Percentiles rank a stretch among this genome's conserved stretches.
phyloP scores from a whole-genome alignment of 306 rosid species.

The Ammopiptanthus mongolicus region DNA sequence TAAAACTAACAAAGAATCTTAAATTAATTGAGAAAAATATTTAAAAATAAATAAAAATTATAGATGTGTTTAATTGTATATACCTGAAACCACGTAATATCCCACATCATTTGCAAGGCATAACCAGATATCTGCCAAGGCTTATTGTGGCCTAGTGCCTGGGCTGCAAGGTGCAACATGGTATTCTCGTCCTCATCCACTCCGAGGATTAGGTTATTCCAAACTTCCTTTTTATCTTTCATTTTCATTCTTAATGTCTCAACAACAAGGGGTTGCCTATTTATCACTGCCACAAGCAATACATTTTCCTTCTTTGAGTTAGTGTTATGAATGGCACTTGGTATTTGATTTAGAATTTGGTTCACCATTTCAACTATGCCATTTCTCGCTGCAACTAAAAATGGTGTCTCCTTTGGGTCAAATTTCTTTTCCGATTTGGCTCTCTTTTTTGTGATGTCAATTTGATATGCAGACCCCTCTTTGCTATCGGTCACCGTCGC shows the following conservation, averaged over 20 bases:
- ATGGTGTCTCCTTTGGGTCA: slow-evolving; percentile 7
- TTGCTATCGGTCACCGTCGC: background rate
- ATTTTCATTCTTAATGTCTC: background rate
- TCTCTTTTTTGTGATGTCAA: background rate
- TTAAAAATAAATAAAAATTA: too few relatives aligned
- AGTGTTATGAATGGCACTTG: slow-evolving; percentile 20
- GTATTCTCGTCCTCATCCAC: slow-evolving; percentile 4
- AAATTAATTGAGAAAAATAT: background rate
- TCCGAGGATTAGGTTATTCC: slow-evolving; percentile 10
- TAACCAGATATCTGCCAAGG: slow-evolving; percentile 34
- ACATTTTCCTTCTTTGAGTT: slow-evolving; percentile 29
- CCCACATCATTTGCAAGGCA: slow-evolving; percentile 47
- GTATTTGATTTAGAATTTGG: background rate
- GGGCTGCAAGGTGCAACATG: slow-evolving; percentile 27
- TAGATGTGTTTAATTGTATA: background rate
- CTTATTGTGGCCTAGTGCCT: background rate
- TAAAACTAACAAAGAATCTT: background rate
- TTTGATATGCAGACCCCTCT: background rate
- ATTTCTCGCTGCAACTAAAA: slow-evolving; percentile 28
- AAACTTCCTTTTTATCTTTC: background rate
- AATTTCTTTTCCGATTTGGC: background rate
- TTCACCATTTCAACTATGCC: slow-evolving; percentile 37
- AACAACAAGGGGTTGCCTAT: slow-evolving; percentile 21
- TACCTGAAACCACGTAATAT: slow-evolving; percentile 47
- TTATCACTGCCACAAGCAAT: slow-evolving; percentile 23